Conservation (phyloP, 345 rosid genomes). For the Hypericum androsaemum region DNA sequence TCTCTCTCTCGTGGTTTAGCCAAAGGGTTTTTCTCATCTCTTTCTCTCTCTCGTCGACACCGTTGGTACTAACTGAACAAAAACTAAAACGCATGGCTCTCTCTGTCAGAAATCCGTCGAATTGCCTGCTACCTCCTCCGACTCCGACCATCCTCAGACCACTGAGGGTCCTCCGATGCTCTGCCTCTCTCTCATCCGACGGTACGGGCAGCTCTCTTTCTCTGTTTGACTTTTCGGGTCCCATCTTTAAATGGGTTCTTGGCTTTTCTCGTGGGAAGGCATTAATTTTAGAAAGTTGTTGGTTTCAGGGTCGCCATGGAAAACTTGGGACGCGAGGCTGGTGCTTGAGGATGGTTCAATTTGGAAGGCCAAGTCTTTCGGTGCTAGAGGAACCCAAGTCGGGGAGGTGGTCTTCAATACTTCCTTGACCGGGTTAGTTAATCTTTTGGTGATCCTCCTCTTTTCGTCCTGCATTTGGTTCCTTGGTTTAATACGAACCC, state of each 20-base stretch:
- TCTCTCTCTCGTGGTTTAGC: no score
- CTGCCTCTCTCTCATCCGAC: slow-evolving; percentile 32
- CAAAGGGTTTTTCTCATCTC: no score
- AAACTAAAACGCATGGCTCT: neutral
- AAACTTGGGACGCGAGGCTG: slow-evolving; percentile 66
- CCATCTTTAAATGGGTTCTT: neutral
- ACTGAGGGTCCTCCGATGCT: slow-evolving; percentile 36
- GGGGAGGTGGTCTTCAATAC: slow-evolving; percentile 97
- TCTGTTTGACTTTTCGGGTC: neutral
- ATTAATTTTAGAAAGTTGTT: neutral
- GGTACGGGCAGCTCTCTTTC: slow-evolving; percentile 12
- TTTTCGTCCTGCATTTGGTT: neutral
- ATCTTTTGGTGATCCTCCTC: no score
- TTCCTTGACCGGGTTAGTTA: slow-evolving; percentile 75
- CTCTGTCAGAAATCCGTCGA: neutral
- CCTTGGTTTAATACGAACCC: neutral
- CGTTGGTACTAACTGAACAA: neutral
- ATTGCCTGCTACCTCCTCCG: neutral
- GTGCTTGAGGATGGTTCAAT: slow-evolving; percentile 88
- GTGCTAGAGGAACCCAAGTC: slow-evolving; percentile 86
- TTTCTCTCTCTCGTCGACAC: no score
- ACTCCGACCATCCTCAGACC: neutral
- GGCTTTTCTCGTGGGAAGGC: neutral
- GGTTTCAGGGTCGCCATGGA: slow-evolving; percentile 58
- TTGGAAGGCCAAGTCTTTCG: slow-evolving; percentile 95